A percentile compares a stretch with the other conserved stretches of the same genome.
Conservation (phyloP, 768 basidiomycete genomes). For the Gymnopilus junonius region DNA sequence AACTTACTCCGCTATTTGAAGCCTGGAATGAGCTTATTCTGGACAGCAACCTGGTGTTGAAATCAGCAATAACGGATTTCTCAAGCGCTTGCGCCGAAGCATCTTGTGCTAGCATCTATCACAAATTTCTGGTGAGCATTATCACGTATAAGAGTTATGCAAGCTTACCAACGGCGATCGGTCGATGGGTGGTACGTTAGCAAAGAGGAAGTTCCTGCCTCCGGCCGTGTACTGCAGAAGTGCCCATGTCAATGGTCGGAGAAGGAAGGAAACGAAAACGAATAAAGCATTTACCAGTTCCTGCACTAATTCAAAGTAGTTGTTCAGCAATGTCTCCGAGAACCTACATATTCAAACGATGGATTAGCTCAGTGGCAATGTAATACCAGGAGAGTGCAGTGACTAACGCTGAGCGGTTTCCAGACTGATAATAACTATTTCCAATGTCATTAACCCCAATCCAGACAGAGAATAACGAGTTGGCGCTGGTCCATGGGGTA, state of each 20-base stretch:
- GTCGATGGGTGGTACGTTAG: constrained; percentile 46
- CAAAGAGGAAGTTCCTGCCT: constrained; percentile 59
- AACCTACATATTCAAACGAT: constrained; percentile 29
- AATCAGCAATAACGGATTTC: constrained; percentile 51
- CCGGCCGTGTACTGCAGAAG: constrained; percentile 45
- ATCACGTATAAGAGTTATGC: too few species aligned
- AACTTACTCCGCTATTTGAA: constrained; percentile 49
- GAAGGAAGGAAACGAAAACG: not conserved
- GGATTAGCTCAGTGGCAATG: not conserved
- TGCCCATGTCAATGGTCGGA: not conserved
- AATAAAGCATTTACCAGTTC: constrained; percentile 8
- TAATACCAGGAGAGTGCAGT: not conserved
- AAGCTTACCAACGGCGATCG: constrained; percentile 48
- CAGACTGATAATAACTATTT: constrained; percentile 51
- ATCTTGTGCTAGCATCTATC: constrained; percentile 52
- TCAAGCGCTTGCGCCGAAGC: constrained; percentile 43
- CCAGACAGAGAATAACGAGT: constrained; percentile 69
- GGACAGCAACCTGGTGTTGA: constrained; percentile 53
- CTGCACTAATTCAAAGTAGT: constrained; percentile 36
- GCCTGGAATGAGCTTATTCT: constrained; percentile 46
- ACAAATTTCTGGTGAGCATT: too few species aligned
- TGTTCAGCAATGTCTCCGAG: constrained; percentile 9
- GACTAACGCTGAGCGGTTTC: constrained; percentile 53
- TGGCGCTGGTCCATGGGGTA: constrained; percentile 58
- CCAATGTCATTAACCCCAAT: constrained; percentile 77